Evolutionary conservation across 768 basidiomycete species (phyloP).

Genomic region (Mycena maculata): DNA sequence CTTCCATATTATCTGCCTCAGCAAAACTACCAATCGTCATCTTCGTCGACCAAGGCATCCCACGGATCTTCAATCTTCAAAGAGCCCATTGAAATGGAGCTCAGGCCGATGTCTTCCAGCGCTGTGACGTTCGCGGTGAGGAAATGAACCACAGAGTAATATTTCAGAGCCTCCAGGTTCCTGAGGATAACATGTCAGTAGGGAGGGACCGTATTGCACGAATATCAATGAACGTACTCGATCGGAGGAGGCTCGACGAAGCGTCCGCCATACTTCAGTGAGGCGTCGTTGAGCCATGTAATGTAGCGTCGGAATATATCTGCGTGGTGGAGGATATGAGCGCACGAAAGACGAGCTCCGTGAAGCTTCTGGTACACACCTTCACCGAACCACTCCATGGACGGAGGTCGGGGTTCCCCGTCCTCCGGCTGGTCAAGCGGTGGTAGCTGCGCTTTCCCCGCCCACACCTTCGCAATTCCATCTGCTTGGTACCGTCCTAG

Average conservation of each 20-base stretch:
- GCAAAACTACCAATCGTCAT: conserved; percentile 76
- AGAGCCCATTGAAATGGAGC: not conserved
- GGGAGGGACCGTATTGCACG: no score
- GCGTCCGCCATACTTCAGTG: conserved; percentile 19
- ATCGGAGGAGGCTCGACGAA: conserved; percentile 23
- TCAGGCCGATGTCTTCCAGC: not conserved
- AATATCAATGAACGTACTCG: not conserved
- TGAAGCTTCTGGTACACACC: not conserved
- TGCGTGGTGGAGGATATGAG: not conserved
- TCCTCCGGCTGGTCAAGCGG: not conserved
- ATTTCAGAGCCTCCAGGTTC: conserved; percentile 17
- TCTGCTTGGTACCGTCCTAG: conserved; percentile 35
- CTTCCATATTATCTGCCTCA: no score
- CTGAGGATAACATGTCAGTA: not conserved
- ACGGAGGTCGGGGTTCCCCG: not conserved
- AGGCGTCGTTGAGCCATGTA: conserved; percentile 24
- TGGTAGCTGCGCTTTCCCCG: conserved; percentile 29
- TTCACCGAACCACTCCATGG: conserved; percentile 18
- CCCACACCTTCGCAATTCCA: conserved; percentile 39
- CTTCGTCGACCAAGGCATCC: conserved; percentile 12
- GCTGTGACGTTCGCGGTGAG: conserved; percentile 14
- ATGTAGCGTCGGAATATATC: conserved; percentile 13
- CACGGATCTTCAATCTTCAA: not conserved
- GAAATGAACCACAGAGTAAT: conserved; percentile 13
- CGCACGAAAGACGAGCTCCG: not conserved